Conservation (phyloP, 768 basidiomycete genomes). For the Mycena epipterygia region DNA sequence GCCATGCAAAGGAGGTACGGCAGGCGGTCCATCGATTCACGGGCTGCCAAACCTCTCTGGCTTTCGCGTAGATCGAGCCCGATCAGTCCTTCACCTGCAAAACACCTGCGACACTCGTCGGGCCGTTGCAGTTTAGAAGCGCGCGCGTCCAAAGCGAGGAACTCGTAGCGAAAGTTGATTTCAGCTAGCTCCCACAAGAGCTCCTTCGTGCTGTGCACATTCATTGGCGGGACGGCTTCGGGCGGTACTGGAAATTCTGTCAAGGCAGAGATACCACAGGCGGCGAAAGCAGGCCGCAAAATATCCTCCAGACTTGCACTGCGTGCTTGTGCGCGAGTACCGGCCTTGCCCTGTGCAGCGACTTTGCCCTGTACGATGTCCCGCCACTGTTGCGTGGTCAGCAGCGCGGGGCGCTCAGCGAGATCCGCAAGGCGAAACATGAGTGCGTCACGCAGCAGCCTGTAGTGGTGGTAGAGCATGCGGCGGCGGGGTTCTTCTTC, state of each 20-base stretch:
- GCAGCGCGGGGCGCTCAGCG: neutral
- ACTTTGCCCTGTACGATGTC: neutral
- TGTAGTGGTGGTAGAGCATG: constrained; percentile 19
- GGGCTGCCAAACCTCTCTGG: too few species aligned
- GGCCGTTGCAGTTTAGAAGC: constrained; percentile 15
- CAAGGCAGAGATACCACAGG: constrained; percentile 14
- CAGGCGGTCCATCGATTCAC: too few species aligned
- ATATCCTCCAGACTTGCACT: constrained; percentile 9
- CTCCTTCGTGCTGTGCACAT: constrained; percentile 2
- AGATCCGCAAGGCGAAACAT: constrained; percentile 15
- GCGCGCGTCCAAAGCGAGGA: constrained; percentile 32
- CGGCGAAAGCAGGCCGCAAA: constrained; percentile 8
- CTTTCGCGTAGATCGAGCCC: too few species aligned
- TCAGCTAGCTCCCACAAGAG: constrained; percentile 2
- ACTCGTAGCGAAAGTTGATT: constrained; percentile 33
- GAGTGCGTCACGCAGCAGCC: constrained; percentile 2
- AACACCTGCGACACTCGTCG: constrained; percentile 14
- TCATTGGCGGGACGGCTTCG: constrained; percentile 1
- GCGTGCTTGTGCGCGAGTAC: neutral
- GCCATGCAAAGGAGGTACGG: too few species aligned
- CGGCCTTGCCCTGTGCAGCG: too few species aligned
- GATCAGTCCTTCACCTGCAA: constrained; percentile 5
- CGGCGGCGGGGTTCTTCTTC: too few species aligned
- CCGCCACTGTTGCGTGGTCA: constrained; percentile 18
- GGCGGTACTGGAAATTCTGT: constrained; percentile 9